These are phyloP conservation scores for Rubia yunnanensis DNA, from an alignment of 257 asterid species.

Conservation along the genomic window DNA sequence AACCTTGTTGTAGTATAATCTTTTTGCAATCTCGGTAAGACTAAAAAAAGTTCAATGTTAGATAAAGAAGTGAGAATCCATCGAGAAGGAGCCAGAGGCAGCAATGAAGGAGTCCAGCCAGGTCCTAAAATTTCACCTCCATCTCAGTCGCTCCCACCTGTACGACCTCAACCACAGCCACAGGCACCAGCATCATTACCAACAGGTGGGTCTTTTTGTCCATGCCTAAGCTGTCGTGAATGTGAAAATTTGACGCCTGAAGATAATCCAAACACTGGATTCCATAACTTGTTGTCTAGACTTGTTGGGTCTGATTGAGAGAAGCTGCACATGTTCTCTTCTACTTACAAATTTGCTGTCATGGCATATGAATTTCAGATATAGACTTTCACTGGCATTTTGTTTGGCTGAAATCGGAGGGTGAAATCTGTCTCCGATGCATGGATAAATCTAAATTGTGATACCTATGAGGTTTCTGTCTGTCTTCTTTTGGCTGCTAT, in stretches of 20 bases:
- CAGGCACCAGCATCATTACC: constrained; percentile 24
- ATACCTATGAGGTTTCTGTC: not conserved
- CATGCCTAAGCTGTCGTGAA: not conserved
- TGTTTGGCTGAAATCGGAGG: not conserved
- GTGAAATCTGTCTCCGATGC: not conserved
- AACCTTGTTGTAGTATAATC: not conserved
- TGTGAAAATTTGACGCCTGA: not conserved
- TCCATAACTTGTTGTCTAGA: not conserved
- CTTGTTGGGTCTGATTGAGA: not conserved
- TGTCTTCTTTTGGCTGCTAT: not conserved
- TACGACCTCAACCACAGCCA: constrained; percentile 15
- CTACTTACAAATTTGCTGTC: not conserved
- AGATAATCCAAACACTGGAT: not conserved
- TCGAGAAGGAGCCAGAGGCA: constrained; percentile 28
- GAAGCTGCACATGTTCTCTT: not conserved
- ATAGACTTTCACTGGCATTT: not conserved
- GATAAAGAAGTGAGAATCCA: constrained; percentile 35
- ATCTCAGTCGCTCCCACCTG: constrained; percentile 31
- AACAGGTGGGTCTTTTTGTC: constrained; percentile 38
- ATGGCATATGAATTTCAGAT: not conserved
- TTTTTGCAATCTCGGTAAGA: not conserved
- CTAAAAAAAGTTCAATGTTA: constrained; percentile 2
- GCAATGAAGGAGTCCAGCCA: constrained; percentile 28
- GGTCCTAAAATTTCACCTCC: constrained; percentile 29
- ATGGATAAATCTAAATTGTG: not conserved